These are phyloP conservation scores for Bryum argenteum DNA, from an alignment of 225 moss, liverwort and hornwort species.

Conservation along the genomic window DNA sequence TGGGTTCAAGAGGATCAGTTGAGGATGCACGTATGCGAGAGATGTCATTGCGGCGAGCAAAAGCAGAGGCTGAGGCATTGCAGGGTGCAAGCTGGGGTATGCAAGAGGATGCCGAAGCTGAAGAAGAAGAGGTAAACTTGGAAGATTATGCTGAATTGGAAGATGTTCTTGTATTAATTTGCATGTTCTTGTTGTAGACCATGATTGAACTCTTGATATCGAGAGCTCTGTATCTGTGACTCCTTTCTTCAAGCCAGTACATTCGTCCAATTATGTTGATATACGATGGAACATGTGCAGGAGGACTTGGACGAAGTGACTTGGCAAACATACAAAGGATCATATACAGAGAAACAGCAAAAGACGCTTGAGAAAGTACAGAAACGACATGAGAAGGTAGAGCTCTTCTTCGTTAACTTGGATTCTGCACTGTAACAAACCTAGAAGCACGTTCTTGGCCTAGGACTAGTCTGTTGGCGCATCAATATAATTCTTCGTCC, in stretches of 20 bases:
- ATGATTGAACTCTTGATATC: conserved; percentile 15
- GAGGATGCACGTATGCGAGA: conserved; percentile 71
- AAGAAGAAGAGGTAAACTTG: conserved; percentile 65
- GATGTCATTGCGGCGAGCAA: conserved; percentile 76
- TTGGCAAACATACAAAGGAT: conserved; percentile 94
- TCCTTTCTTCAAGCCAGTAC: neutral
- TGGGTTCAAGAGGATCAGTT: conserved; percentile 46
- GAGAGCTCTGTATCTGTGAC: neutral
- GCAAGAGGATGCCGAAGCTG: conserved; percentile 97
- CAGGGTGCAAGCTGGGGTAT: conserved; percentile 98
- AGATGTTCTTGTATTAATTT: conserved; percentile 10
- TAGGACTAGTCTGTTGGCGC: neutral
- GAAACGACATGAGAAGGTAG: conserved; percentile 93
- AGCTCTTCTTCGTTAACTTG: neutral
- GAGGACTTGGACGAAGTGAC: conserved; percentile 90
- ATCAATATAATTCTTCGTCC: neutral
- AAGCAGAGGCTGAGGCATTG: conserved; percentile 64
- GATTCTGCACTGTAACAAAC: neutral
- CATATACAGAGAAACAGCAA: conserved; percentile 81
- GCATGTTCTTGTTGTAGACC: conserved; percentile 15
- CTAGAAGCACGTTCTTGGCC: neutral
- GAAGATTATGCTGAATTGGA: conserved; percentile 15
- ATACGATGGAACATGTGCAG: conserved; percentile 41
- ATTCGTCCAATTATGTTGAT: conserved; percentile 24
- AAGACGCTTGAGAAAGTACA: conserved; percentile 93